Conservation (phyloP, 495 filamentous ascomycete genomes). For the Cladorrhinum samala region DNA sequence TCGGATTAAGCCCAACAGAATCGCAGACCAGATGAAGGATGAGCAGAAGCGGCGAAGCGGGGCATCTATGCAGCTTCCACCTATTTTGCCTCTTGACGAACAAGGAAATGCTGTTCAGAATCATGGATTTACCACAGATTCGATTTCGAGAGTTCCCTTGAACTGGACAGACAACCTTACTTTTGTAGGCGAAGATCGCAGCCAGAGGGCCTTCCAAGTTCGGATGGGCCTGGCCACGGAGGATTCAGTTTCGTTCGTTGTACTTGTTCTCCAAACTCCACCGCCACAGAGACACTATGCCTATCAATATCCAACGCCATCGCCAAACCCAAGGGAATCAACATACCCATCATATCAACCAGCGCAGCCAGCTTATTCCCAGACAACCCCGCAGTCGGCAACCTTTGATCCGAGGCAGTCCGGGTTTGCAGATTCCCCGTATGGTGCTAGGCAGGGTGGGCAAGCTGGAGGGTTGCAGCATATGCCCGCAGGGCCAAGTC, state of each 20-base stretch:
- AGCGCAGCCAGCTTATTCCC: slow-evolving; percentile 32
- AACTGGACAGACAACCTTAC: slow-evolving; percentile 45
- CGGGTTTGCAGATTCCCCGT: slow-evolving; percentile 29
- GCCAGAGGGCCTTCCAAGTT: slow-evolving; percentile 34
- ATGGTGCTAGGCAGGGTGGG: slow-evolving; percentile 29
- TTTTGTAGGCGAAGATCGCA: slow-evolving; percentile 43
- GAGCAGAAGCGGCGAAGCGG: slow-evolving; percentile 42
- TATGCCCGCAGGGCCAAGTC: slow-evolving; percentile 25
- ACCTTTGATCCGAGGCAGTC: slow-evolving; percentile 38
- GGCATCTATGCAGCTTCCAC: slow-evolving; percentile 47
- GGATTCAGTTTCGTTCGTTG: slow-evolving; percentile 50
- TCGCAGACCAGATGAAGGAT: slow-evolving; percentile 41
- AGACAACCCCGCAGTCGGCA: slow-evolving; percentile 37
- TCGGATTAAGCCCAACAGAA: slow-evolving; percentile 41
- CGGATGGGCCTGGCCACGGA: slow-evolving; percentile 46
- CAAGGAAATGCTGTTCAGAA: slow-evolving; percentile 44
- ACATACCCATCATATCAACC: slow-evolving; percentile 38
- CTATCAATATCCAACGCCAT: slow-evolving; percentile 39
- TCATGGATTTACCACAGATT: slow-evolving; percentile 41
- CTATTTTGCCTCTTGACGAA: slow-evolving; percentile 39
- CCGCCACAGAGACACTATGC: slow-evolving; percentile 32
- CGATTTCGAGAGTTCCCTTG: slow-evolving; percentile 37
- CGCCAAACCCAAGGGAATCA: slow-evolving; percentile 41
- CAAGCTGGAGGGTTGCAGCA: slow-evolving; percentile 25
- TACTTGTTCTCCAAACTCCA: slow-evolving; percentile 33